Base-by-base conservation (phyloP, 106 monocot species). In the Dioscorea zingiberensis region DNA sequence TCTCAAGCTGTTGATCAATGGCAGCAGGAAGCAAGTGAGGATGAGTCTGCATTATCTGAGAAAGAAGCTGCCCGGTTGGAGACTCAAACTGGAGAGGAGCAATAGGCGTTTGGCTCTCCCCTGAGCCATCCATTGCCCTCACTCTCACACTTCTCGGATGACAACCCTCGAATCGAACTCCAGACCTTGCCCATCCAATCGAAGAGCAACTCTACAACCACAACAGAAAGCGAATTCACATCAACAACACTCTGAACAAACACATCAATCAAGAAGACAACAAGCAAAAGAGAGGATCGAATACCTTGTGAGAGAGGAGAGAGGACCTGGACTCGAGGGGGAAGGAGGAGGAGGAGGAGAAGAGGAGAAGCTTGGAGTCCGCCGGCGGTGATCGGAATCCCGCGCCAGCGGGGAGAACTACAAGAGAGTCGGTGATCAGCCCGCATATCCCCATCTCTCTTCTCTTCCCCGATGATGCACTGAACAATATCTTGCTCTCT, bases 1-100 rank as follows among this genome's bases (percentile, higher is more conserved):
- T 73, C 45, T 85, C 85, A 38, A 89, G 76, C 38, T 89, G 85
- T 72, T 89, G 89, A 58, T 85, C 89, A 58, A 89, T 76, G 54
- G 85, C 74, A 29, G 85, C 79, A 21, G 76, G 61, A 66, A 89
- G 79, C 7, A 89, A 71, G 79, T 89, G 84, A 6, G 85, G 89
- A 77, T 89, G 89, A 13, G 89, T 85, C 25, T 71, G 79, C 68
- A 85, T 73, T 70, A 89, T 82, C 26, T 89, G 84, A 3, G 76
- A 82, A 28, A 89, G 70, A 71, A 85, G 84, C 56, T 85, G 89
- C 18, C 89, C 89, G 2, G 76, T 53, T 66, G 89, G 82, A 74
- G 89, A 79, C 71, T 89, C 89, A 13, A 85, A 73, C 55, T 67
- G 61, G 25, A 85, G 63, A 11, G 85, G 85, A 67, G 80, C 85